A percentile compares a stretch with the other conserved stretches of the same genome.
Conservation (phyloP, 257 asterid genomes). For the Solanum chilense region DNA sequence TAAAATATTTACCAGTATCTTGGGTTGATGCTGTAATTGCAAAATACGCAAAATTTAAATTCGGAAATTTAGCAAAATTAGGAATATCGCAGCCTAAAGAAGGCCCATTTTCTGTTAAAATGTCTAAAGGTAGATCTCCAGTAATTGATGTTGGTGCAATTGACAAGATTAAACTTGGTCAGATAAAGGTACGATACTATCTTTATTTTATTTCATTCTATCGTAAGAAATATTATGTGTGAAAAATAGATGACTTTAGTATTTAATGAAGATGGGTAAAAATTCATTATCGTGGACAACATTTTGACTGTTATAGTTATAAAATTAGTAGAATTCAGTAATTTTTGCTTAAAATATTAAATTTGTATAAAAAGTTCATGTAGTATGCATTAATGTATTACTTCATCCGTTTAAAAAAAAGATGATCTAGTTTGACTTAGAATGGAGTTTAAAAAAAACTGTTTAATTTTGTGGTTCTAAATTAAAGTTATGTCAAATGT, state of each 20-base stretch:
- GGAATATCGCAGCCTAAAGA: conserved; percentile 32
- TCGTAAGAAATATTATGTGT: not conserved
- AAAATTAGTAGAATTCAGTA: no score
- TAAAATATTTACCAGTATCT: conserved; percentile 4
- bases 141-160: conserved; percentile 52
- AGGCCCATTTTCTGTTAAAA: conserved; percentile 39
- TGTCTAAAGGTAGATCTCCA: conserved; percentile 30
- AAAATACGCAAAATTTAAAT: not conserved
- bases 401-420: no score
- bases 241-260: not conserved
- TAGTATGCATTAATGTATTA: not conserved
- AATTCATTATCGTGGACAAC: not conserved
- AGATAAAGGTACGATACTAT: conserved; percentile 21
- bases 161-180: conserved; percentile 13
- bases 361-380: not conserved
- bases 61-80: conserved; percentile 22
- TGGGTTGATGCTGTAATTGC: conserved; percentile 16
- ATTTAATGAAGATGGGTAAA: no score
- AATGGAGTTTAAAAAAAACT: no score
- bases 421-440: no score
- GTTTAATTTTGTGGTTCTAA: no score
- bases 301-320: no score
- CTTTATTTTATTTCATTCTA: not conserved
- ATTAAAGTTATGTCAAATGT: no score
- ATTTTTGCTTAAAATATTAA: no score